These are phyloP conservation scores for Fusarium sp. DNA, from an alignment of 2,329 filamentous ascomycete species.

Conservation along the genomic window DNA sequence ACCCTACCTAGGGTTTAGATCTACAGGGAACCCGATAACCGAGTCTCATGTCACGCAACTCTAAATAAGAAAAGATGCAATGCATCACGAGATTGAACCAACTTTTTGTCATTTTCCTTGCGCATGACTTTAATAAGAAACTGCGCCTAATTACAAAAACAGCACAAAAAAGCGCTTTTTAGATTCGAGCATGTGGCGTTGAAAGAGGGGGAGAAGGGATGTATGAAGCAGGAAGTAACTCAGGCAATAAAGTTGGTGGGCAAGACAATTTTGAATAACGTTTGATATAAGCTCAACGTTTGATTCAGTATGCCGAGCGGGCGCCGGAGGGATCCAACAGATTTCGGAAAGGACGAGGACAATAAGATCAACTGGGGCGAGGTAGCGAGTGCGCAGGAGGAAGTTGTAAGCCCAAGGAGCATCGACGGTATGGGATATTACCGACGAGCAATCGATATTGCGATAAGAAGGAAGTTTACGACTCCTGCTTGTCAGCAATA, in stretches of 20 bases:
- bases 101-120: conserved; percentile 40
- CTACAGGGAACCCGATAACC: conserved; percentile 28
- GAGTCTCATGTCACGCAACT: conserved; percentile 22
- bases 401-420: conserved; percentile 18
- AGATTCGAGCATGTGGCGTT: conserved; percentile 36
- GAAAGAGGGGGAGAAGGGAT: neutral
- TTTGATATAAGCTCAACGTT: conserved; percentile 20
- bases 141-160: conserved; percentile 45
- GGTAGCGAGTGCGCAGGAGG: neutral
- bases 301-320: conserved; percentile 15
- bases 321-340: conserved; percentile 11
- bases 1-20: conserved; percentile 13
- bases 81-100: conserved; percentile 34
- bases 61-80: neutral
- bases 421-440: conserved; percentile 21
- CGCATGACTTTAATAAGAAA: conserved; percentile 35
- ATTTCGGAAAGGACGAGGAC: conserved; percentile 5
- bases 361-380: neutral
- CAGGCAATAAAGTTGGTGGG: conserved; percentile 13
- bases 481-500: conserved; percentile 64
- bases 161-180: conserved; percentile 42
- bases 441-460: conserved; percentile 15
- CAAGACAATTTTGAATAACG: conserved; percentile 17
- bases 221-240: conserved; percentile 5
- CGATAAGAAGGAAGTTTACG: conserved; percentile 44